These are phyloP conservation scores for Globisporangium nagaii DNA, from an alignment of 352 stramenopile species.

Conservation along the genomic window DNA sequence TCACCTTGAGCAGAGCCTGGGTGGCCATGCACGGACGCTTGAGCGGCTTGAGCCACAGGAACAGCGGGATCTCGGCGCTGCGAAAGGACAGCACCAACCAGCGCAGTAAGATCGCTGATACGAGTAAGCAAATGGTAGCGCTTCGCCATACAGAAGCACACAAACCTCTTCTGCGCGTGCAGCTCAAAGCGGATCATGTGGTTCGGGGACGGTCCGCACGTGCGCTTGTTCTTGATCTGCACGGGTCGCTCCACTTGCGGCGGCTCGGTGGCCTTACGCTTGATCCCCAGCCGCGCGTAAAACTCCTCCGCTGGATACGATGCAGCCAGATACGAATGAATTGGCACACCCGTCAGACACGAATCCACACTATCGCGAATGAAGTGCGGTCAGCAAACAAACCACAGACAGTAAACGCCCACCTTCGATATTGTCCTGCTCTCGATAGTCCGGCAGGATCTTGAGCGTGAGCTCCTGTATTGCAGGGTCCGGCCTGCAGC, in stretches of 20 bases:
- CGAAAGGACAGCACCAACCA: too few species aligned
- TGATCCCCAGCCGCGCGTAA: constrained; percentile 46
- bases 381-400: too few species aligned
- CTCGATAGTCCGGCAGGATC: constrained; percentile 35
- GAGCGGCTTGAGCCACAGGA: constrained; percentile 26
- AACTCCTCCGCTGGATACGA: constrained; percentile 38
- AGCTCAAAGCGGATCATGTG: constrained; percentile 44
- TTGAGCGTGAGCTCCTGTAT: constrained; percentile 53
- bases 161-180: constrained; percentile 27
- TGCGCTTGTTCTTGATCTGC: constrained; percentile 13
- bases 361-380: too few species aligned
- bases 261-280: constrained; percentile 33
- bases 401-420: neutral
- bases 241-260: constrained; percentile 8
- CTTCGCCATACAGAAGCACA: neutral
- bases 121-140: neutral
- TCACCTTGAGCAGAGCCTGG: constrained; percentile 43
- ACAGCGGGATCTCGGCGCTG: constrained; percentile 36
- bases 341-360: too few species aligned
- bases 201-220: constrained; percentile 22
- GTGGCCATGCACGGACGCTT: constrained; percentile 32
- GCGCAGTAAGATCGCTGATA: too few species aligned
- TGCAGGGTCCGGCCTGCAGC: constrained; percentile 37
- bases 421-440: constrained; percentile 37
- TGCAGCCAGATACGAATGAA: too few species aligned